Percentiles rank a stretch among this genome's conserved stretches.
phyloP scores from a whole-genome alignment of 306 rosid genomes.

The Phaseolus lunatus region DNA sequence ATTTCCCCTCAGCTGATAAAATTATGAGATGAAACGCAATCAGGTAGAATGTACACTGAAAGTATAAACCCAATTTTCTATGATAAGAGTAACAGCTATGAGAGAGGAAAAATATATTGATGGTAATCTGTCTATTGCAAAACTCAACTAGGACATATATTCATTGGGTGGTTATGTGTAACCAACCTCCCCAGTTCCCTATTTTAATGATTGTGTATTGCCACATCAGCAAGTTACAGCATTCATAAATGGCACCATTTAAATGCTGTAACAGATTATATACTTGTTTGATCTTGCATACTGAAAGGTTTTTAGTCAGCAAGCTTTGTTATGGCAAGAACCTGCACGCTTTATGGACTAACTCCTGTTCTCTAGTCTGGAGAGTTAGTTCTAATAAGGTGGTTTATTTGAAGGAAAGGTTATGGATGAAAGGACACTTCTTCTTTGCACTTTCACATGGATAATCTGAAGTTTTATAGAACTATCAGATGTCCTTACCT shows the following conservation, averaged over 20 bases:
- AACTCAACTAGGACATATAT: not conserved
- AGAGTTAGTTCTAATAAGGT: constrained; percentile 16
- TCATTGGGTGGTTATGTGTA: not conserved
- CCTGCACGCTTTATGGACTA: constrained; percentile 15
- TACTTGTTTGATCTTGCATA: too few relatives aligned
- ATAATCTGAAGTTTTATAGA: constrained; percentile 32
- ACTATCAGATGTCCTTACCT: constrained; percentile 4
- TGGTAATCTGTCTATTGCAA: not conserved
- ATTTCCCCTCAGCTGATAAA: constrained; percentile 35
- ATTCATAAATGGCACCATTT: not conserved
- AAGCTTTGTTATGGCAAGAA: not conserved
- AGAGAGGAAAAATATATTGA: not conserved
- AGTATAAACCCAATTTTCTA: not conserved
- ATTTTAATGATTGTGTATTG: not conserved
- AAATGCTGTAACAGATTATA: not conserved
- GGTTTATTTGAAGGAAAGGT: constrained; percentile 14
- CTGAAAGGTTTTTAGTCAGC: too few relatives aligned
- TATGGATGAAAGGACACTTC: constrained; percentile 12
- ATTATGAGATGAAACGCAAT: not conserved
- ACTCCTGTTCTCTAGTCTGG: constrained; percentile 21
- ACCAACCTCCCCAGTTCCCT: not conserved
- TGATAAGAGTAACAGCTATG: not conserved
- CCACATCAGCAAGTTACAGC: not conserved
- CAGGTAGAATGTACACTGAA: not conserved
- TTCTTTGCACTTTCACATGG: constrained; percentile 16